Base-by-base conservation (phyloP, 176 grass and related monocot species). In the Triticum monococcum region DNA sequence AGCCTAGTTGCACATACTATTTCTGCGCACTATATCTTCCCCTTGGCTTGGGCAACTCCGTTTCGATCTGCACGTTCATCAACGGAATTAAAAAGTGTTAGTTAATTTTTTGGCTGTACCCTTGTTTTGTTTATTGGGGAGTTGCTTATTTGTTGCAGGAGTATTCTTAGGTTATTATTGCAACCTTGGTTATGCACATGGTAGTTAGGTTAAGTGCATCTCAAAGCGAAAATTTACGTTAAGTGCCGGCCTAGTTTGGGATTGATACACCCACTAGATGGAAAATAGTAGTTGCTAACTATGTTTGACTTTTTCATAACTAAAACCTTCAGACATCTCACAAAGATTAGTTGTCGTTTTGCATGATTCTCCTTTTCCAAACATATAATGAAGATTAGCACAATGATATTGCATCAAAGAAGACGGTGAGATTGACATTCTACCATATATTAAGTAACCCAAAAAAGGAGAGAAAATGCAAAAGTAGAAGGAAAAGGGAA, bases 331-430 rank as follows among this genome's bases (percentile, higher is more conserved):
- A 18, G 52, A 56, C 20, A 7, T 56, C 1, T 56, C 46, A 16
- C 46, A 50, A 56, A 56, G 7, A 18, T 17, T 20, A 54, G 50
- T 18, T 7, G 50, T 54, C 6, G 16, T 54, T 54, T 54, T 5
- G 16, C 50, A 54, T 18, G 50, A 54, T 54, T 54, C 14, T 18
- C 5, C 75, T 62, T 56, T 43, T 41, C 68, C 32, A 77, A 68
- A 60, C 7, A 43, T 17, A 60, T 3, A 68, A 67, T 83, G 62
- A 69, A 69, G 45, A 45, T 88, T 88, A 88, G 33, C 80, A 70
- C 79, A 62, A 57, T 12, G 9, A 68, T 60, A 61, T 68, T 68
- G 35, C 78, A 24, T 9, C 23, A 77, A 24, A 82, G 46, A 60
- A 70, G 33, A 26, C 80, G 70, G 16, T 60, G 72, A 50, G 46